Evolutionary conservation across 2,329 filamentous ascomycete species (phyloP).

Genomic region (Talaromyces marneffei): DNA sequence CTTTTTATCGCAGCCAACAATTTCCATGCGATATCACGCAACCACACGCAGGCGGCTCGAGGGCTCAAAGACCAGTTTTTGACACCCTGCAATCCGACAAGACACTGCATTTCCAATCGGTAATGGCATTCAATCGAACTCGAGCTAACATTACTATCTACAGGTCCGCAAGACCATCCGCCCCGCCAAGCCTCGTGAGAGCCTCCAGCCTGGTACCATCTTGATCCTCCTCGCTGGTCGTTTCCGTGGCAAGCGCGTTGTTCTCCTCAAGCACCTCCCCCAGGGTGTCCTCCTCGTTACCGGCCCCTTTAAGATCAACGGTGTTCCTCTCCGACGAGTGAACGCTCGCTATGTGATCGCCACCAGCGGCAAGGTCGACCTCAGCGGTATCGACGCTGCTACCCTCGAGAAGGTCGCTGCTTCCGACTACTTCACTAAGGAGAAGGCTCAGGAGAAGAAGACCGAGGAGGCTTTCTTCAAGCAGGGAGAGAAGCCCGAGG

Average conservation of each 20-base stretch:
- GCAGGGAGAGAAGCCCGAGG: slow-evolving; percentile 96
- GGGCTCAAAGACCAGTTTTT: neutral
- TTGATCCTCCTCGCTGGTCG: slow-evolving; percentile 98
- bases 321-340: slow-evolving; percentile 84
- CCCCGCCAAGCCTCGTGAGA: slow-evolving; percentile 77
- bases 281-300: slow-evolving; percentile 98
- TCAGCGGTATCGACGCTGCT: slow-evolving; percentile 70
- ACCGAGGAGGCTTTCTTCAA: slow-evolving; percentile 99
- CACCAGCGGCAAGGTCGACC: slow-evolving; percentile 47
- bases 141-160: slow-evolving; percentile 10
- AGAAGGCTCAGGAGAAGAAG: slow-evolving; percentile 89
- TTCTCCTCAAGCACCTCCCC: slow-evolving; percentile 95
- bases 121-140: neutral
- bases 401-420: slow-evolving; percentile 77
- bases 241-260: slow-evolving; percentile 99
- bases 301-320: slow-evolving; percentile 99
- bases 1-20: slow-evolving; percentile 7
- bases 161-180: slow-evolving; percentile 93
- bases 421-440: slow-evolving; percentile 91
- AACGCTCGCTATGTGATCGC: slow-evolving; percentile 48
- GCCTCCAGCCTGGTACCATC: slow-evolving; percentile 89
- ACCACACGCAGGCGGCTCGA: neutral
- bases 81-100: neutral
- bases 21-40: neutral
- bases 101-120: slow-evolving; percentile 2